Base-by-base conservation (phyloP, 1,139 yeast species). In the Taiozyma sp. region DNA sequence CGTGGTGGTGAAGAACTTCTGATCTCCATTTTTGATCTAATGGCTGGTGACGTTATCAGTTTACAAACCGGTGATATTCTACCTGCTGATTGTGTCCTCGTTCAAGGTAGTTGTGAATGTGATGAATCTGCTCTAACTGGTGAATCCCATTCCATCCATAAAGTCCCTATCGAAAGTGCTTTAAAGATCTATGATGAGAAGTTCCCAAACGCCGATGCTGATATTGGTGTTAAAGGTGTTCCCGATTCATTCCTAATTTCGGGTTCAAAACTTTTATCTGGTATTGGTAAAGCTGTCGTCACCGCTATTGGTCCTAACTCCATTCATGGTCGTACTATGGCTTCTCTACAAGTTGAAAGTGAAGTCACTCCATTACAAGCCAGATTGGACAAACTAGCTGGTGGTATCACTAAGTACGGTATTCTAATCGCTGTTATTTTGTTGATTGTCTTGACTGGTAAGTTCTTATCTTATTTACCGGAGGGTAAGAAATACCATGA, bases 91-190 rank as follows among this genome's bases (percentile, higher is more conserved):
- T 83, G 90, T 43, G 72, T 93, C 13, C 69, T 93, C 54, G 72
- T 90, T n/a, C 69, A 73, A 23, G 97, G 98, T 14, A 68, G 68
- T 46, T 80, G 95, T 58, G 93, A 88, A 63, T 86, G 96, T 68
- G 99, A 93, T 67, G 99, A 93, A 70, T 83, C 93, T 46, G 83
- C 96, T 0, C 78, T 93, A 43, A 92, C 98, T 4, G 99, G 99
- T 63, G 99, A 93, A 71, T 84, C 96, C 1, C 83, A 85, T 53
- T 86, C 96, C 3, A 79, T 93, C 54, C 78, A 75, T 53, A 93
- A 93, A 67, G 61, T 70, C 4, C 79, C 89, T 1, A 83, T 86
- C 9, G 65, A 67, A 1, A 69, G 68, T 7, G 84, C 90, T 8
- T 51, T 79, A 49, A 48, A 59, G 8, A 56, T 62, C 9, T 73